A percentile compares a stretch with the other conserved stretches of the same genome.
phyloP scores from a whole-genome alignment of 2,329 filamentous ascomycete genomes.

The Botrytis fragariae region DNA sequence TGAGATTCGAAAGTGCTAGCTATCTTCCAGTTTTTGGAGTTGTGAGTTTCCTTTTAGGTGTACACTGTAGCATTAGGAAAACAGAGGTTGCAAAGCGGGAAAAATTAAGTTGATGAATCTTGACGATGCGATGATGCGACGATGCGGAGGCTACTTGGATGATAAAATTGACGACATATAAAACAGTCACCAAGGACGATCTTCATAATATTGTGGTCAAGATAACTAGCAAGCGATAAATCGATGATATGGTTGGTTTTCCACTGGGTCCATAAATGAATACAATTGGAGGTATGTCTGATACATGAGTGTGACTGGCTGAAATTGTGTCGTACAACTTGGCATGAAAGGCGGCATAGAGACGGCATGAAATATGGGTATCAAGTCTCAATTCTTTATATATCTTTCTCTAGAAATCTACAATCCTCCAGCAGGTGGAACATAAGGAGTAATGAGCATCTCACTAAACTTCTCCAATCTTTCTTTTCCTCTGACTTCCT shows the following conservation, averaged over 20 bases:
- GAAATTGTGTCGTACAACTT: neutral
- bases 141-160: neutral
- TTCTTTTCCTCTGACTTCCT: slow-evolving; percentile 95
- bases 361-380: slow-evolving; percentile 2
- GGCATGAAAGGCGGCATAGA: neutral
- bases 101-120: neutral
- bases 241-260: neutral
- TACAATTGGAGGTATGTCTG: neutral
- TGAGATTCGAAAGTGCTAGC: neutral
- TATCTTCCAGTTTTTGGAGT: neutral
- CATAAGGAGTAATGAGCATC: slow-evolving; percentile 75
- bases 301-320: neutral
- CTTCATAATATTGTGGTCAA: neutral
- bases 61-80: neutral
- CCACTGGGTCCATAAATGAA: neutral
- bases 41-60: neutral
- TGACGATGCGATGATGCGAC: neutral
- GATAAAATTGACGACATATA: neutral
- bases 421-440: slow-evolving; percentile 54
- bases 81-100: neutral
- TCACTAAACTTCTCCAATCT: slow-evolving; percentile 86
- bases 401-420: slow-evolving; percentile 25
- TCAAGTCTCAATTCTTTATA: slow-evolving; percentile 14
- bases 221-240: neutral
- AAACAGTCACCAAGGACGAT: neutral